Conservation (phyloP, 371 early-diverging fungal genomes). For the Actinomortierella wolfii region DNA sequence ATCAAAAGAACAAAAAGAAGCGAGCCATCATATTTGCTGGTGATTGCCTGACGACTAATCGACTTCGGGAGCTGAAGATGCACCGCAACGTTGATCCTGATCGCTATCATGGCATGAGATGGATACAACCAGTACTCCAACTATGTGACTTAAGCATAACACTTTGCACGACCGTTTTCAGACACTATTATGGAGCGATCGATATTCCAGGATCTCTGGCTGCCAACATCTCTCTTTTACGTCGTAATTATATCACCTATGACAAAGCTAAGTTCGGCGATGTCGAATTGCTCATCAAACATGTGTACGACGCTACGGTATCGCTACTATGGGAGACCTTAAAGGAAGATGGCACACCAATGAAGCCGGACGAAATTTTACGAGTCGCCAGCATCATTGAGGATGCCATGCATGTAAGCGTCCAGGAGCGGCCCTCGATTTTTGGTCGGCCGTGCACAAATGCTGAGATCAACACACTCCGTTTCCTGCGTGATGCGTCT, state of each 20-base stretch:
- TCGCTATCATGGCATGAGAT: constrained; percentile 10
- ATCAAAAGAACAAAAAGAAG: constrained; percentile 6
- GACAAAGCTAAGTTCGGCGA: constrained; percentile 7
- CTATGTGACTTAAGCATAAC: constrained; percentile 19
- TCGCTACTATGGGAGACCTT: constrained; percentile 7
- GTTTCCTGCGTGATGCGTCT: constrained; percentile 11
- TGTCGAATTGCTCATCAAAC: constrained; percentile 11
- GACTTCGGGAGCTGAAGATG: constrained; percentile 8
- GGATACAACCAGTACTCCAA: constrained; percentile 13
- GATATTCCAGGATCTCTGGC: constrained; percentile 7
- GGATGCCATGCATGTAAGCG: constrained; percentile 6
- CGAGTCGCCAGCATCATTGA: constrained; percentile 5
- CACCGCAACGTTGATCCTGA: constrained; percentile 1
- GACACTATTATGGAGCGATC: constrained; percentile 11
- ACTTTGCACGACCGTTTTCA: constrained; percentile 14
- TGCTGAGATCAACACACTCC: constrained; percentile 6
- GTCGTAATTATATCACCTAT: constrained; percentile 8
- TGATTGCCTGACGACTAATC: constrained; percentile 14
- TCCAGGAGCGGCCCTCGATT: constrained; percentile 5
- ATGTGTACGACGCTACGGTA: constrained; percentile 11
- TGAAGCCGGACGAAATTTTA: constrained; percentile 7
- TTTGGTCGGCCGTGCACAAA: constrained; percentile 8
- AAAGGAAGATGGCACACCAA: constrained; percentile 1
- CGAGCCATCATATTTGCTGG: constrained; percentile 11
- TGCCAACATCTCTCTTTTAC: background rate